Conservation (phyloP, 176 grass and related monocot genomes). For the Calamus simplicifolius region DNA sequence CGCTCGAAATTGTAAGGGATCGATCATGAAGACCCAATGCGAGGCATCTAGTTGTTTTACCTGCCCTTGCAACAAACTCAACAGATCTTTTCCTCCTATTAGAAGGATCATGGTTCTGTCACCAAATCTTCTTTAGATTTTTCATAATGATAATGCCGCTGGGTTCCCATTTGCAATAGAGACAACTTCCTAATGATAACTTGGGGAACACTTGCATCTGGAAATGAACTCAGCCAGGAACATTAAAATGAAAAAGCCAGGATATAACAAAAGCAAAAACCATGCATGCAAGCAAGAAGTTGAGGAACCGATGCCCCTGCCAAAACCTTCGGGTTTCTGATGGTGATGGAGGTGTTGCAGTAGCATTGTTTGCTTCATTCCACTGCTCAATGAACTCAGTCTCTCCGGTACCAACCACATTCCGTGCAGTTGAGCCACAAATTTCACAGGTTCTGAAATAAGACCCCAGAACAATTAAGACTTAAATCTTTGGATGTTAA, state of each 20-base stretch:
- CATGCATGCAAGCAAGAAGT: conserved; percentile 12
- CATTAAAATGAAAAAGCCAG: conserved; percentile 17
- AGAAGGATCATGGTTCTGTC: too few relatives aligned
- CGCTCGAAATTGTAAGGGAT: too few relatives aligned
- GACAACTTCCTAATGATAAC: too few relatives aligned
- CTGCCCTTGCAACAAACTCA: too few relatives aligned
- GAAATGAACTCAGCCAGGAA: background rate
- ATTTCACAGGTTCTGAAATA: conserved; percentile 76
- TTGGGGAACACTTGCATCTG: too few relatives aligned
- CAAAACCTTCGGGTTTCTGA: conserved; percentile 25
- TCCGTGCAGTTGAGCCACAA: conserved; percentile 69
- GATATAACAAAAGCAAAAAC: conserved; percentile 16
- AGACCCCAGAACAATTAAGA: background rate
- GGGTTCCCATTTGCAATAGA: too few relatives aligned
- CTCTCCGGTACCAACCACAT: conserved; percentile 72
- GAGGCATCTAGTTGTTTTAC: too few relatives aligned
- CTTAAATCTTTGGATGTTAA: conserved; percentile 5
- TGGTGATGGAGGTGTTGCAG: conserved; percentile 5
- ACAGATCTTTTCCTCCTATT: too few relatives aligned
- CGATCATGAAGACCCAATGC: too few relatives aligned
- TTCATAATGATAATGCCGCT: too few relatives aligned
- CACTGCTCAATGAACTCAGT: conserved; percentile 67
- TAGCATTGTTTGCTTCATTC: conserved; percentile 45
- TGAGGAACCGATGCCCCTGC: conserved; percentile 15
- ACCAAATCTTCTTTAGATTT: too few relatives aligned